phyloP scores from a whole-genome alignment of 495 filamentous ascomycete species.

The Cercophora samala region DNA sequence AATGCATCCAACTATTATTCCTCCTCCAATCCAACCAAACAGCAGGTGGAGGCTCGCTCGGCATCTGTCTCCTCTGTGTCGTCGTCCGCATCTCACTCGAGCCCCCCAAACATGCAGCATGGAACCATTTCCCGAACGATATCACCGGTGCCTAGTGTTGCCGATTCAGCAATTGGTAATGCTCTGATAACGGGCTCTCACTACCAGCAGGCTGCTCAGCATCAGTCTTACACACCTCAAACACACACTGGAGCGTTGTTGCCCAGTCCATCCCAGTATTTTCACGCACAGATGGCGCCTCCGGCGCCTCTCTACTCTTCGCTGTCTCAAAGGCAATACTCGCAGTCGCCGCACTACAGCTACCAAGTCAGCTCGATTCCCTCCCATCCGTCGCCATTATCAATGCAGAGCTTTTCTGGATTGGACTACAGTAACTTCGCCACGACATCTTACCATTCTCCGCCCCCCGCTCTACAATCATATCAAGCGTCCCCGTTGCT shows the following conservation, averaged over 20 bases:
- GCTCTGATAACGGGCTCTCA: constrained; percentile 13
- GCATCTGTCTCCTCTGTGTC: constrained; percentile 27
- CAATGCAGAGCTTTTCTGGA: constrained; percentile 16
- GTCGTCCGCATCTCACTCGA: constrained; percentile 22
- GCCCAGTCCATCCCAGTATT: constrained; percentile 22
- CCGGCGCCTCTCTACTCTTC: constrained; percentile 20
- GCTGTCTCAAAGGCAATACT: constrained; percentile 14
- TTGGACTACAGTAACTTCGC: constrained; percentile 16
- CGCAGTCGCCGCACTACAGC: constrained; percentile 14
- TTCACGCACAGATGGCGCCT: constrained; percentile 17
- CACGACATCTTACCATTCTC: constrained; percentile 12
- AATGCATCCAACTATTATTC: constrained; percentile 12
- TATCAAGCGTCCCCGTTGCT: constrained; percentile 7
- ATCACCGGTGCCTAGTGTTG: constrained; percentile 21
- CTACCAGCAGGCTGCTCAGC: constrained; percentile 13
- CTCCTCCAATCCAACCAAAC: background rate
- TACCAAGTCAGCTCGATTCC: constrained; percentile 16
- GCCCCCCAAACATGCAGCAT: constrained; percentile 3
- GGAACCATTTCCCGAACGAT: constrained; percentile 21
- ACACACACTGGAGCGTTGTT: constrained; percentile 8
- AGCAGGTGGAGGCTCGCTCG: constrained; percentile 21
- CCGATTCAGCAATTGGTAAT: constrained; percentile 4
- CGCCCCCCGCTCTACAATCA: constrained; percentile 2
- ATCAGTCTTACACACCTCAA: constrained; percentile 9
- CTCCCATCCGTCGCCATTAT: constrained; percentile 17